Percentiles rank a stretch among this genome's conserved stretches.
phyloP scores from a whole-genome alignment of 2,329 filamentous ascomycete species.

The Apiospora koreana region DNA sequence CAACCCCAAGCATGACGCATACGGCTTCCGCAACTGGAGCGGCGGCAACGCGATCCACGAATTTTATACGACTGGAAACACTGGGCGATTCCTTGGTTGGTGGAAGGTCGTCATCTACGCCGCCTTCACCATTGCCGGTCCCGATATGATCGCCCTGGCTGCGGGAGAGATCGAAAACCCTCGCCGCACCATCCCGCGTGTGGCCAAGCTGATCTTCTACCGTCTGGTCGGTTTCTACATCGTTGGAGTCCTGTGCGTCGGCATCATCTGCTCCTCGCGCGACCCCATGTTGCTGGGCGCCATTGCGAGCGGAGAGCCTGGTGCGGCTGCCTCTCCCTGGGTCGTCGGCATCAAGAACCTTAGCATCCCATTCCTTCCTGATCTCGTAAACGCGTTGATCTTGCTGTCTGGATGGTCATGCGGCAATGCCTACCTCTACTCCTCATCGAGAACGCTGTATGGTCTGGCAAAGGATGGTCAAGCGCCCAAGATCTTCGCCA shows the following conservation, averaged over 20 bases:
- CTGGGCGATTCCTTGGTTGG: constrained; percentile 60
- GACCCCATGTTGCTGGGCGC: constrained; percentile 55
- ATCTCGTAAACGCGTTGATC: constrained; percentile 57
- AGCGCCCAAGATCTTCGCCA: constrained; percentile 39
- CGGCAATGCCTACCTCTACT: constrained; percentile 25
- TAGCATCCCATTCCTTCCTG: constrained; percentile 51
- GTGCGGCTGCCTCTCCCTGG: constrained; percentile 52
- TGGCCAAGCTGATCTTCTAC: constrained; percentile 65
- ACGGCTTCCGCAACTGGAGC: constrained; percentile 54
- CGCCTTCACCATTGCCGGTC: constrained; percentile 58
- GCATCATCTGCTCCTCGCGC: constrained; percentile 45
- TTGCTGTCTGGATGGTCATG: constrained; percentile 26
- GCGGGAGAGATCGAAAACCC: constrained; percentile 54
- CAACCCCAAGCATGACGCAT: constrained; percentile 56
- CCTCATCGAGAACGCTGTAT: constrained; percentile 22
- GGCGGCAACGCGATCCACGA: constrained; percentile 18
- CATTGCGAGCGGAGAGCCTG: constrained; percentile 51
- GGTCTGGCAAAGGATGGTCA: constrained; percentile 33
- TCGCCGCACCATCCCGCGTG: constrained; percentile 56
- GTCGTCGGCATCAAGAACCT: constrained; percentile 57
- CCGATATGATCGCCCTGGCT: constrained; percentile 53
- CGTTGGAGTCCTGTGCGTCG: constrained; percentile 7
- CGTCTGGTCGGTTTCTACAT: constrained; percentile 51
- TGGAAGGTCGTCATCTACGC: constrained; percentile 53
- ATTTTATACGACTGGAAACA: constrained; percentile 37